phyloP scores from a whole-genome alignment of 1,139 yeast species.

The Casaregolazyma lundiana region DNA sequence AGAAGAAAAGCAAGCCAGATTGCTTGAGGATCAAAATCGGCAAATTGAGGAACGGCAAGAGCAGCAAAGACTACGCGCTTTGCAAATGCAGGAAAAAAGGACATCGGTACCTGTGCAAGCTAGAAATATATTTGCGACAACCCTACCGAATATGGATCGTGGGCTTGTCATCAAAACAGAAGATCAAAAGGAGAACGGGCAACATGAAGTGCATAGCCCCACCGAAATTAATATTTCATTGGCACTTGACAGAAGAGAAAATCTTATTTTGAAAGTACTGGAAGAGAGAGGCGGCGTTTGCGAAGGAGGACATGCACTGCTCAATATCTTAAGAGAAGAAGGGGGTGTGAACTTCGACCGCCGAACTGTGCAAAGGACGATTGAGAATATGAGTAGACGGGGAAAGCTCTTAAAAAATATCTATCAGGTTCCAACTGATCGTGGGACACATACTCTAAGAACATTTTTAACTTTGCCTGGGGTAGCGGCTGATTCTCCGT shows the following conservation, averaged over 20 bases:
- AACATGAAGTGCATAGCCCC: background rate
- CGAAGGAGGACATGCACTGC: conserved; percentile 28
- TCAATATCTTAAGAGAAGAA: conserved; percentile 22
- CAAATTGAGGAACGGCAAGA: background rate
- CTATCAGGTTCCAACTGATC: conserved; percentile 19
- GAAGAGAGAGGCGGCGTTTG: conserved; percentile 33
- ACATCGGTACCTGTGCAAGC: background rate
- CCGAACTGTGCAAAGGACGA: conserved; percentile 30
- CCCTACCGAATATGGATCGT: background rate
- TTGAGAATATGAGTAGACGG: conserved; percentile 24
- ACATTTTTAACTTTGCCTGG: conserved; percentile 21
- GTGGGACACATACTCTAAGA: conserved; percentile 19
- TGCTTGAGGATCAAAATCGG: background rate
- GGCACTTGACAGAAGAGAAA: conserved; percentile 32
- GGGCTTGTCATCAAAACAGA: background rate
- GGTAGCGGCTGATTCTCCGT: conserved; percentile 20
- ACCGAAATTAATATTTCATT: conserved; percentile 23
- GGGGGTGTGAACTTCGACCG: conserved; percentile 31
- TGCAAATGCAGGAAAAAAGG: background rate
- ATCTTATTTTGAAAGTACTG: conserved; percentile 30
- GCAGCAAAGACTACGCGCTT: conserved; percentile 1
- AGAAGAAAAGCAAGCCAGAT: background rate
- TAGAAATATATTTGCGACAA: background rate
- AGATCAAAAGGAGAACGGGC: background rate
- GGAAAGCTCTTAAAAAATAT: conserved; percentile 23